phyloP scores from a whole-genome alignment of 495 filamentous ascomycete genomes.

The Staphylotrichum tortipilum region DNA sequence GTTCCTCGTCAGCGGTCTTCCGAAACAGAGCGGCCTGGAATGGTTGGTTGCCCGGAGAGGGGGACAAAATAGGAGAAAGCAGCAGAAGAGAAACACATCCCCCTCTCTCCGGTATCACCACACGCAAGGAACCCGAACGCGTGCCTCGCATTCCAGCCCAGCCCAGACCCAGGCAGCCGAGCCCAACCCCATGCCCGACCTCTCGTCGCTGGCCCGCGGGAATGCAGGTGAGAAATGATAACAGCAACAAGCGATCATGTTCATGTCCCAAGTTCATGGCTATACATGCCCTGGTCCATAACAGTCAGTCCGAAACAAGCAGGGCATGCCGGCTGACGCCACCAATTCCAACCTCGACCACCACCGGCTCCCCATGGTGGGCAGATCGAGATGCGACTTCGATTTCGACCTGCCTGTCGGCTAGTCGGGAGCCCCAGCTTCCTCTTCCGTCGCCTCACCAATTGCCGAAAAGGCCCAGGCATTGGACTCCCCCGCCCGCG shows the following conservation, averaged over 20 bases:
- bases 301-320: conserved; percentile 4
- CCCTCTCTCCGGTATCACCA: too few species aligned
- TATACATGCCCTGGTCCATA: not conserved
- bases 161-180: too few species aligned
- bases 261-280: not conserved
- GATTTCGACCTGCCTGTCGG: conserved; percentile 13
- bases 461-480: conserved; percentile 18
- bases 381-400: conserved; percentile 6
- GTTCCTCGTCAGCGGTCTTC: not conserved
- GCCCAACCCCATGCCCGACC: too few species aligned
- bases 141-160: too few species aligned
- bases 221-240: not conserved
- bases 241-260: too few species aligned
- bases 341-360: conserved; percentile 4
- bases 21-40: conserved; percentile 2
- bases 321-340: conserved; percentile 6
- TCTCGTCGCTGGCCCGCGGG: not conserved
- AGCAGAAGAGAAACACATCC: too few species aligned
- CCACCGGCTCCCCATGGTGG: too few species aligned
- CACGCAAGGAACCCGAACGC: too few species aligned
- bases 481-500: not conserved
- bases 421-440: conserved; percentile 10
- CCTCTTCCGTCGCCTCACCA: not conserved
- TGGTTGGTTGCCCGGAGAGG: not conserved
- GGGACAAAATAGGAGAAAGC: not conserved